These are phyloP conservation scores for Detonula confervacea DNA, from an alignment of 352 stramenopile species.

Conservation along the genomic window DNA sequence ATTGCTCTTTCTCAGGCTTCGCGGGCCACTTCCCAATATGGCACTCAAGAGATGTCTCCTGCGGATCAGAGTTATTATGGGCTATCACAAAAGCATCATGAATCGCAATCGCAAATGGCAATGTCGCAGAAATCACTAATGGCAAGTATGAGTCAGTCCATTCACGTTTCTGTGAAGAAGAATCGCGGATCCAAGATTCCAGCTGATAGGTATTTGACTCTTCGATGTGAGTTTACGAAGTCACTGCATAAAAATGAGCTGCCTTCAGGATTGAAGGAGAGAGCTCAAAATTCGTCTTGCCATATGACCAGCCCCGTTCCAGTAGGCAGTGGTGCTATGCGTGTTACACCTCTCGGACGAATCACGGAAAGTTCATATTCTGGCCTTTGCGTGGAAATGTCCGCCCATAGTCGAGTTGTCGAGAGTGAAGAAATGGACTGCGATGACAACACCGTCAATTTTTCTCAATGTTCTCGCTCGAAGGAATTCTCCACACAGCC, in stretches of 20 bases:
- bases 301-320: constrained; percentile 1
- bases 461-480: neutral
- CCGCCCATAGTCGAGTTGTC: constrained; percentile 26
- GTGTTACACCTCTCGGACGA: constrained; percentile 15
- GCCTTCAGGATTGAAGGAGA: constrained; percentile 15
- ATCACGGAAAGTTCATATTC: constrained; percentile 30
- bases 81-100: constrained; percentile 18
- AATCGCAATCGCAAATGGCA: neutral
- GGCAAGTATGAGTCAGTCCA: constrained; percentile 39
- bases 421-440: neutral
- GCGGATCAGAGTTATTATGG: too few species aligned
- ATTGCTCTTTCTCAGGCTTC: constrained; percentile 1
- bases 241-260: constrained; percentile 18
- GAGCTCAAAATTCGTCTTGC: neutral
- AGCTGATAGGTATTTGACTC: constrained; percentile 27
- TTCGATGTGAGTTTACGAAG: constrained; percentile 36
- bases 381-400: constrained; percentile 37
- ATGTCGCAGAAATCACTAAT: constrained; percentile 21
- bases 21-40: neutral
- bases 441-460: neutral
- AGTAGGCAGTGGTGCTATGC: neutral
- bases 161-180: constrained; percentile 31
- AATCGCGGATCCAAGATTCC: constrained; percentile 25
- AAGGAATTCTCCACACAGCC: too few species aligned
- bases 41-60: constrained; percentile 1